phyloP scores from a whole-genome alignment of 768 basidiomycete genomes.

The Leccinellum rugosiceps region DNA sequence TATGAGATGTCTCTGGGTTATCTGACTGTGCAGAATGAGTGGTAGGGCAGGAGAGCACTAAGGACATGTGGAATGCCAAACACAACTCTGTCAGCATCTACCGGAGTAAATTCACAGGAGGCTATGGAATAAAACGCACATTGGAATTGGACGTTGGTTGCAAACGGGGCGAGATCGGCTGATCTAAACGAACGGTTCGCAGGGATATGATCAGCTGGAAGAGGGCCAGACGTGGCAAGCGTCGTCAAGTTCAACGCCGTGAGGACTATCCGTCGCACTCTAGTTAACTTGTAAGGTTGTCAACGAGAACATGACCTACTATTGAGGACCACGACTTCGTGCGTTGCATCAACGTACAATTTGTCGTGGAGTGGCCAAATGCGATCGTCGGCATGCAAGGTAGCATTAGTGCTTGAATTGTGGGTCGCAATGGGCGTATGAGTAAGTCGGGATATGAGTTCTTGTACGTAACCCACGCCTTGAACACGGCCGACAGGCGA shows the following conservation, averaged over 20 bases:
- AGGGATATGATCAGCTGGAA: constrained; percentile 73
- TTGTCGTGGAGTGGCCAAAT: constrained; percentile 71
- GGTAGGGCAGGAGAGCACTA: constrained; percentile 58
- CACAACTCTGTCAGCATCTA: background rate
- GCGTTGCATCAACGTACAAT: constrained; percentile 86
- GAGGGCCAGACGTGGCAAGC: constrained; percentile 68
- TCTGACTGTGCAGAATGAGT: background rate
- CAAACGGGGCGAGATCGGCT: constrained; percentile 81
- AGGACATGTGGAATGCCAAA: constrained; percentile 6
- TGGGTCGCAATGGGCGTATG: constrained; percentile 65
- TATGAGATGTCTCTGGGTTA: constrained; percentile 46
- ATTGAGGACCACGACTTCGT: constrained; percentile 89
- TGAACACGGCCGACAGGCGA: constrained; percentile 74
- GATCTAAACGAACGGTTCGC: constrained; percentile 63
- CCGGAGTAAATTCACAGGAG: background rate
- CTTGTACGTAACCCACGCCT: constrained; percentile 79
- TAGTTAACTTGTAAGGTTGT: background rate
- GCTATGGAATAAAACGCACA: constrained; percentile 41
- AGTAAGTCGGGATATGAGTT: constrained; percentile 79
- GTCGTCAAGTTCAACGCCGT: constrained; percentile 82
- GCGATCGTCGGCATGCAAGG: constrained; percentile 62
- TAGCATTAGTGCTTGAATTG: constrained; percentile 84
- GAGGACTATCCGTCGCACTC: constrained; percentile 46
- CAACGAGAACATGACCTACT: constrained; percentile 39
- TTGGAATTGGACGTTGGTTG: constrained; percentile 87